phyloP scores from a whole-genome alignment of 495 filamentous ascomycete genomes.

The Apiosordaria backusii region DNA sequence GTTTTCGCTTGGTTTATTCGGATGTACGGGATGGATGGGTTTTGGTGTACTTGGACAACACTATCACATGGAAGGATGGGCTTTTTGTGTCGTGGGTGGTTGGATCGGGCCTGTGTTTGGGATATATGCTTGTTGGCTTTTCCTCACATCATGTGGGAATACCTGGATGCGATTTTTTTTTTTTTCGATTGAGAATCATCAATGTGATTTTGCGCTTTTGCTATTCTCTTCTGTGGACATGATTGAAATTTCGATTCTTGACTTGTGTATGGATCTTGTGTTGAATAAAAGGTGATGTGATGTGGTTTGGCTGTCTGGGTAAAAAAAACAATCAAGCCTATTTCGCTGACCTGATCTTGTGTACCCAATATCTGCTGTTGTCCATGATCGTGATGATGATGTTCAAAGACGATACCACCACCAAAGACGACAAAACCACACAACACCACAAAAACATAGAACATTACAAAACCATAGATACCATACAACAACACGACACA shows the following conservation, averaged over 20 bases:
- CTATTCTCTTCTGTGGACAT: not conserved
- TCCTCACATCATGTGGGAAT: not conserved
- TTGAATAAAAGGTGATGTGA: not conserved
- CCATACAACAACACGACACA: too few species aligned
- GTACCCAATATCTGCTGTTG: too few species aligned
- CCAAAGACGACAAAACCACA: too few species aligned
- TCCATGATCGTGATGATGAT: too few species aligned
- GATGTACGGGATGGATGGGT: not conserved
- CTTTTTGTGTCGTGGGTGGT: not conserved
- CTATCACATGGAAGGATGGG: not conserved
- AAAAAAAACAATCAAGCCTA: not conserved
- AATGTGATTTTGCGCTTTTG: not conserved
- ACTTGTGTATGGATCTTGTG: not conserved
- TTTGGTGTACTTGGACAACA: not conserved
- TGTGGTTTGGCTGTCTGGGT: not conserved
- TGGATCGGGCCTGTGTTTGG: not conserved
- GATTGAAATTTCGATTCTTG: not conserved
- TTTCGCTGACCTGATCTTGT: too few species aligned
- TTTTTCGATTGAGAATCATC: not conserved
- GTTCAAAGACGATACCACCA: too few species aligned
- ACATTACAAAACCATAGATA: too few species aligned
- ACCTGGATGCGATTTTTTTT: not conserved
- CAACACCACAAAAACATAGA: too few species aligned
- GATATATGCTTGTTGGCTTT: too few species aligned
- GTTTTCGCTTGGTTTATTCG: not conserved